These are phyloP conservation scores for Corrigiola litoralis DNA, from an alignment of 179 eudicot species.

Conservation along the genomic window DNA sequence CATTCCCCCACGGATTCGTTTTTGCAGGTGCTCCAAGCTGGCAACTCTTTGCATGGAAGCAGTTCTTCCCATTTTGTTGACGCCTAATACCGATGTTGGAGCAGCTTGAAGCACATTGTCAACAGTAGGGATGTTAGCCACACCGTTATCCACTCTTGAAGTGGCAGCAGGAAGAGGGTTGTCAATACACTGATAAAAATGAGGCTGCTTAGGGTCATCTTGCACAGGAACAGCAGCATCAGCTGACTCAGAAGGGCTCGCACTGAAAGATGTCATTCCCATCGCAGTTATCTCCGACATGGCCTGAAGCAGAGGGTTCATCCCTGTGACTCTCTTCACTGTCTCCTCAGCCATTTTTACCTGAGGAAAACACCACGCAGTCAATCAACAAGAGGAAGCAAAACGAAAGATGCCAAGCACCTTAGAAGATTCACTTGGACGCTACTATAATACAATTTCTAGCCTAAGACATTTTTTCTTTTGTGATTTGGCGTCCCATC, in stretches of 20 bases:
- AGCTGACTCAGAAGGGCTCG: conserved; percentile 65
- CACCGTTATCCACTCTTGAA: conserved; percentile 37
- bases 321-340: conserved; percentile 81
- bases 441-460: too few relatives aligned
- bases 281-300: conserved; percentile 73
- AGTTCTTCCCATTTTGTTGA: conserved; percentile 54
- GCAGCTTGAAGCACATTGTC: conserved; percentile 37
- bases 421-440: too few relatives aligned
- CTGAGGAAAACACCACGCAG: conserved; percentile 32
- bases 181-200: conserved; percentile 43
- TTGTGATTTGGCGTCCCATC: too few relatives aligned
- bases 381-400: not conserved
- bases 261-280: conserved; percentile 52
- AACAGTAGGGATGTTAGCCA: conserved; percentile 31
- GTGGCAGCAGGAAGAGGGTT: conserved; percentile 32
- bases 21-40: conserved; percentile 96
- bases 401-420: too few relatives aligned
- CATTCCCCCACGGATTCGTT: conserved; percentile 64
- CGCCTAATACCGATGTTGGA: conserved; percentile 26
- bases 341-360: conserved; percentile 98
- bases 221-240: conserved; percentile 83
- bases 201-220: conserved; percentile 49
- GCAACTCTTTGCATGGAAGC: conserved; percentile 76
- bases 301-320: conserved; percentile 74
- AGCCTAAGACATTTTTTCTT: too few relatives aligned